Evolutionary conservation across 176 grass and related monocot genomes (phyloP).

Genomic region (Lolium perenne): DNA sequence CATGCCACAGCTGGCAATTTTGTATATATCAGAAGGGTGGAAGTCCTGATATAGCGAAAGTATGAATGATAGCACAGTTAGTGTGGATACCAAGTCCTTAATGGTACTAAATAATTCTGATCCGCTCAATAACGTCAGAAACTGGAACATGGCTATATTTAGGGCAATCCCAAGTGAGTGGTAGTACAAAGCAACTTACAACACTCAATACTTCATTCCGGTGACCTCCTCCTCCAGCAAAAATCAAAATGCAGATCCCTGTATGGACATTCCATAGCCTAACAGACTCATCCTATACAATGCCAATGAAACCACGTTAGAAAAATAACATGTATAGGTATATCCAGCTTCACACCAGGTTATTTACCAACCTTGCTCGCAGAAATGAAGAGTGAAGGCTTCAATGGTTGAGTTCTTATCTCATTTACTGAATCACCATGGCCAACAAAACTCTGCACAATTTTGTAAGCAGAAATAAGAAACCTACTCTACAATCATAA

Average conservation of each 20-base stretch:
- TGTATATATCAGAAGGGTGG: slow-evolving; percentile 90
- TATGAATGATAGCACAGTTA: neutral
- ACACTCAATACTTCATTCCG: slow-evolving; percentile 97
- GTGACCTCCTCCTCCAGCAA: slow-evolving; percentile 92
- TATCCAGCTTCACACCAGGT: neutral
- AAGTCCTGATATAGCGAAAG: slow-evolving; percentile 66
- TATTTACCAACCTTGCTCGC: slow-evolving; percentile 83
- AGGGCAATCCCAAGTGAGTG: slow-evolving; percentile 13
- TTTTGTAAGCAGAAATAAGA: slow-evolving; percentile 30
- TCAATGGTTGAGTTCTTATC: slow-evolving; percentile 79
- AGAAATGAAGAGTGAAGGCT: slow-evolving; percentile 90
- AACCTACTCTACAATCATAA: neutral
- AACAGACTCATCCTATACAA: slow-evolving; percentile 89
- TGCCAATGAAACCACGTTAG: slow-evolving; percentile 37
- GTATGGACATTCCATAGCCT: slow-evolving; percentile 97
- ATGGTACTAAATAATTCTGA: slow-evolving; percentile 23
- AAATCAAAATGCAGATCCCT: slow-evolving; percentile 93
- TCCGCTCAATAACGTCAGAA: neutral
- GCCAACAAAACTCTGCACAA: slow-evolving; percentile 77
- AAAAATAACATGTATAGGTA: slow-evolving; percentile 28
- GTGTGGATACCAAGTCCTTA: neutral
- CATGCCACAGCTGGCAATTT: slow-evolving; percentile 97
- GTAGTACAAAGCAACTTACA: slow-evolving; percentile 61
- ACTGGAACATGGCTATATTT: neutral
- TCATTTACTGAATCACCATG: slow-evolving; percentile 87